Base-by-base conservation (phyloP, 345 rosid genomes). In the Gossypium thurberi region DNA sequence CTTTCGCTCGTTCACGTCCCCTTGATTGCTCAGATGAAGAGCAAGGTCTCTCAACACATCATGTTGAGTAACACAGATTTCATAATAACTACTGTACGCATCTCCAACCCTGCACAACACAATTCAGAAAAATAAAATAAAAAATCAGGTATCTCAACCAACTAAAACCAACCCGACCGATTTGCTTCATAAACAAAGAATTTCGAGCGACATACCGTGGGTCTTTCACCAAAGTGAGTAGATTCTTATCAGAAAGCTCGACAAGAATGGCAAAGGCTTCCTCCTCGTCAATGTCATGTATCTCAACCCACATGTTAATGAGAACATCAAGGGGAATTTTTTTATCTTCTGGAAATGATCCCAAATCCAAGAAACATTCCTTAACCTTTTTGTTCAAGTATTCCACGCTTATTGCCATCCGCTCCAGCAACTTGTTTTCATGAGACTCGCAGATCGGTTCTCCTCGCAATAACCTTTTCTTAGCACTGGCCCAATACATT, bases 271-370 rank as follows among this genome's bases (percentile, higher is more conserved):
- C 87, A 78, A 84, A 95, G 62, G 96, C 99, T 14, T 75, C 82
- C 21, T 78, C 90, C 68, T 80, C 85, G 1, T 86, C 87, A 7
- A 92, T 65, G 60, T 85, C 90, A 67, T 84, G 98, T 13, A 82
- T 70, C 78, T 89, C 99, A 9, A 82, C 84, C 98, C 98, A 94
- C 87, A 90, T 87, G 69, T 90, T 92, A 76, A 90, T 87, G 63
- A 94, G 92, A 43, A 89, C 84, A 81, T 90, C 94, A 25, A 92
- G 86, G 67, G 99, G 94, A 70, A 95, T 95, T 81, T 85, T 92
- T 75, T 76, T 88, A 85, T 91, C 99, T 89, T 95, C 99, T 42
- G 98, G 96, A 80, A 95, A 92, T n/a, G 96, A 83, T 10, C 98
- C 98, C 85, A 95, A 71, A 78, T 95, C 99, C 85, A 91, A 65